Percentiles rank a stretch among this genome's conserved stretches.
phyloP scores from a whole-genome alignment of 768 basidiomycete genomes.

The Kwoniella botswanensis region DNA sequence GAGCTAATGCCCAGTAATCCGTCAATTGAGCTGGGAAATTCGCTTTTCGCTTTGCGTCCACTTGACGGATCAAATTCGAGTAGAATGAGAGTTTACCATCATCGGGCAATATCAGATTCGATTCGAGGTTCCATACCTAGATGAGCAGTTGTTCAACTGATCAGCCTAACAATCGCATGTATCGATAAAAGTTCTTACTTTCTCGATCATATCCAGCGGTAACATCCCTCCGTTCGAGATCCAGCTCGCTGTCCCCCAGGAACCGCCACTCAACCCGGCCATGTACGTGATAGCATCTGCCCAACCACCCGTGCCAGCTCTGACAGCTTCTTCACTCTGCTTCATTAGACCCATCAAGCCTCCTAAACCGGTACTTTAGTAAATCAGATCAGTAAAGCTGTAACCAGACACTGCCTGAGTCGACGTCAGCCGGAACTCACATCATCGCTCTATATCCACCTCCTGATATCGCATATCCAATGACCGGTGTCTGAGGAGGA shows the following conservation, averaged over 20 bases:
- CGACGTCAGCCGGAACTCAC: constrained; percentile 60
- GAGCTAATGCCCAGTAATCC: constrained; percentile 56
- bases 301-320: constrained; percentile 68
- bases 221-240: constrained; percentile 49
- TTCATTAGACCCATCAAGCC: constrained; percentile 61
- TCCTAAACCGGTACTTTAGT: constrained; percentile 28
- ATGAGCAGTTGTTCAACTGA: not conserved
- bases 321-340: constrained; percentile 65
- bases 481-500: constrained; percentile 46
- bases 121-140: constrained; percentile 54
- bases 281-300: constrained; percentile 74
- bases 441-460: constrained; percentile 72
- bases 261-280: constrained; percentile 63
- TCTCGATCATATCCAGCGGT: constrained; percentile 46
- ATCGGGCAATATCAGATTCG: constrained; percentile 54
- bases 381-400: not conserved
- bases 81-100: constrained; percentile 53
- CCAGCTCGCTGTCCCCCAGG: constrained; percentile 62
- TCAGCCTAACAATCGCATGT: not conserved
- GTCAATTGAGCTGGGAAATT: constrained; percentile 54
- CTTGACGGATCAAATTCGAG: constrained; percentile 49
- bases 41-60: constrained; percentile 42
- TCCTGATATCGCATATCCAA: constrained; percentile 68
- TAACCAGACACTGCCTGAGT: not conserved
- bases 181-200: constrained; percentile 35